Base-by-base conservation (phyloP, 2,329 filamentous ascomycete genomes). In the Phaeoacremonium minimum region DNA sequence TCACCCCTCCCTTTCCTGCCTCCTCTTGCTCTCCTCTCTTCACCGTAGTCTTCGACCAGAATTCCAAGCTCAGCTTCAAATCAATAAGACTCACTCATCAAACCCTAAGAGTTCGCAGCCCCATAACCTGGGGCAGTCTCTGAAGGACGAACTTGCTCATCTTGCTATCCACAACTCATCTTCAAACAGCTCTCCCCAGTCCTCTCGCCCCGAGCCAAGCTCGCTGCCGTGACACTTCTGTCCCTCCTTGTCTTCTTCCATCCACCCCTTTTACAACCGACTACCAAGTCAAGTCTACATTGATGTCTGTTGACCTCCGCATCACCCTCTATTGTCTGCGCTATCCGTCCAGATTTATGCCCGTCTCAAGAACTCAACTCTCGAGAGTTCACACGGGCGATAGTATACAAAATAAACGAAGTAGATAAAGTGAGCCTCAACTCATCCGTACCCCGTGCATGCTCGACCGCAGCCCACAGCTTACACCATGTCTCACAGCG, bases 221-320 rank as follows among this genome's bases (percentile, higher is more conserved):
- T 26, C 9, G 22, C 9, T 26, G 9, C 22, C 29, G 29, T 31
- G 29, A 31, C 15, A 11, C 29, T 31, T 8, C 14, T 31, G 13
- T 26, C 22, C 22, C 22, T 26, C 22, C 22, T 26, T 9, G 22
- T 9, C 22, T 26, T 9, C 22, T 9, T n/a, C 22, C 22, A 26
- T 26, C 22, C 9, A 9, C 22, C n/a, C 9, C 22, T n/a, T n/a
- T 9, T 26, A 9, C 22, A 26, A 9, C 22, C 22, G 22, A n/a
- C 22, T 26, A n/a, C 22, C n/a, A n/a, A 9, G 22, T 26, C 22
- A 57, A 61, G 47, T 57, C 66, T 53, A 70, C 51, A 69, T 74
- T 75, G 71, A 76, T 76, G 72, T 75, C 72, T 70, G 67, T 73
- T 73, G 70, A 75, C 62, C 56, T 71, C 49, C 71, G 71, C 48